Evolutionary conservation across 2,329 filamentous ascomycete species (phyloP), one percentile per base, ranked within the genome.

Genomic region (Falciphora oryzae): DNA sequence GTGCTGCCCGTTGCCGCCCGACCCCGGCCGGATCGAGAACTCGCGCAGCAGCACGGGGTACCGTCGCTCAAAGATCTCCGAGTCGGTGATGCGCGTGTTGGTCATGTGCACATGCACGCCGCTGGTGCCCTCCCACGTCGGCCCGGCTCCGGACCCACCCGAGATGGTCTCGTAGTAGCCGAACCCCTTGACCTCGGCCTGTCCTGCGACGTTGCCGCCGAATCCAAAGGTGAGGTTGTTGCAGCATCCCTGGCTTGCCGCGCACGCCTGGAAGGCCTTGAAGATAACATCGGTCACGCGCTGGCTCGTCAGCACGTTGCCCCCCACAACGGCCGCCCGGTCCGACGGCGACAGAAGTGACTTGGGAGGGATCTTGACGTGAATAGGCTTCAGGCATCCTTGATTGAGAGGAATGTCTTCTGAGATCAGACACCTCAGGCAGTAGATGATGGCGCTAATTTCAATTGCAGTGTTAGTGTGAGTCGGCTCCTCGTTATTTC

Each of bases 261-360:
- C 70, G 11, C 67, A 66, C 25, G 63, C 66, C n/a, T 64, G 66
- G 29, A 76, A 76, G 2, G 72, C 73, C 1, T 69, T 66, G 11
- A 78, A 67, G n/a, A 76, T 73, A 0, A 73, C 66, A 38, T 76
- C 74, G 5, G 73, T 72, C 1, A 76, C 71, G 10, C 75, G 71
- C 66, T 76, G 74, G 14, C 70, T 73, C 4, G 73, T 74, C 5
- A 68, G 31, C 14, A 64, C 59, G 63, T 68, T 75, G 67, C 0
- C 92, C 89, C 70, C 76, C 1, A 72, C 75, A 35, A 70, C 65
- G 0, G 75, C 70, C 0, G 70, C 66, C 8, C 56, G 65, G 50
- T 62, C 27, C 3, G 62, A 71, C 2, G 76, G 76, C 27, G 73
- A 73, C 1, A 78, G 70, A n/a, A 78, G 67, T 1, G 70, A 71